A percentile compares a stretch with the other conserved stretches of the same genome.
phyloP scores from a whole-genome alignment of 768 basidiomycete genomes.

The Strobilomyces echinocephalus region DNA sequence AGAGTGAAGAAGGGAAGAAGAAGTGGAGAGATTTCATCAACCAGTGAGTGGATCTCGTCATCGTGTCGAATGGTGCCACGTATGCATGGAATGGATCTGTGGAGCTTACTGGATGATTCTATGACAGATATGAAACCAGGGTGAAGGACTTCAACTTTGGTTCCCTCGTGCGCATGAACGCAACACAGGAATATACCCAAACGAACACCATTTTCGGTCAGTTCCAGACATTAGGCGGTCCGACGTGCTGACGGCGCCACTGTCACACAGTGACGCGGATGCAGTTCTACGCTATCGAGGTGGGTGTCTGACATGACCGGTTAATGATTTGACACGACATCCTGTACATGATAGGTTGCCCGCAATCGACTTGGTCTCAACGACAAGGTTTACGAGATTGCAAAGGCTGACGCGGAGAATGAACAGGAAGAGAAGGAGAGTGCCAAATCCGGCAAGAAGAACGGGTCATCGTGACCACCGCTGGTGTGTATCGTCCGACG shows the following conservation, averaged over 20 bases:
- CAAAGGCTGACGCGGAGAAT: constrained; percentile 59
- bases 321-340: neutral
- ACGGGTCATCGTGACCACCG: constrained; percentile 22
- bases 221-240: neutral
- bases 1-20: constrained; percentile 81
- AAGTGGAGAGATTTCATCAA: constrained; percentile 87
- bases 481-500: neutral
- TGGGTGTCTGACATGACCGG: constrained; percentile 26
- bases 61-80: neutral
- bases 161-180: constrained; percentile 81
- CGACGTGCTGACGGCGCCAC: constrained; percentile 9
- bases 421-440: constrained; percentile 58
- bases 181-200: constrained; percentile 79
- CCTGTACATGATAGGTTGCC: constrained; percentile 65
- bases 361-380: constrained; percentile 90
- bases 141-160: constrained; percentile 96
- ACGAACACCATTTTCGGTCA: constrained; percentile 92
- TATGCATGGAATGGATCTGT: neutral
- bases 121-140: constrained; percentile 75
- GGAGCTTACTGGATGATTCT: constrained; percentile 8
- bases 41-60: constrained; percentile 41
- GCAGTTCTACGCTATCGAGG: constrained; percentile 93
- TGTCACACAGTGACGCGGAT: constrained; percentile 17
- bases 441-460: constrained; percentile 37
- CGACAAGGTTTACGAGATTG: constrained; percentile 76